These are phyloP conservation scores for Nicotiana tomentosiformis DNA, from an alignment of 257 asterid genomes.

Conservation along the genomic window DNA sequence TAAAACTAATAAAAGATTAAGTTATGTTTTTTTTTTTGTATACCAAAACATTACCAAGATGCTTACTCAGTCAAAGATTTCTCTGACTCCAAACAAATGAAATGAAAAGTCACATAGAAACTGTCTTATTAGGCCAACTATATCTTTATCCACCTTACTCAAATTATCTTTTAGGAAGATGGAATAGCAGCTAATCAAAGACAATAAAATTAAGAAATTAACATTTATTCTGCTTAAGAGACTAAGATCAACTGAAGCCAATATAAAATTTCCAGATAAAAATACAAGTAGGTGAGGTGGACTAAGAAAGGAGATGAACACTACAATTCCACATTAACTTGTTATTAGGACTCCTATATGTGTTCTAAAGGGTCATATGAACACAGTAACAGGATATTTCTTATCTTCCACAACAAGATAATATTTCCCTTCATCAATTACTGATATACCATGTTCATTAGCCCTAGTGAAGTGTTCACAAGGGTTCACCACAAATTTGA, in stretches of 20 bases:
- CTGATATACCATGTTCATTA: constrained; percentile 36
- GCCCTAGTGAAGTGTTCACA: constrained; percentile 51
- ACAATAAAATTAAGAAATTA: neutral
- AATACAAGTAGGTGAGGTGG: too few relatives aligned
- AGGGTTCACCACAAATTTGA: constrained; percentile 36
- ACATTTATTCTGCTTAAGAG: neutral
- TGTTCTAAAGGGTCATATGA: constrained; percentile 17
- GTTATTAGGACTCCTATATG: neutral
- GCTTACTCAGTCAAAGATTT: too few relatives aligned
- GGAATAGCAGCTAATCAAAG: neutral
- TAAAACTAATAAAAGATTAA: too few relatives aligned
- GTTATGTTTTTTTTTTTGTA: too few relatives aligned
- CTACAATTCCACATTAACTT: neutral
- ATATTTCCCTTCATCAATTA: constrained; percentile 44
- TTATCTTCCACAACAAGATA: constrained; percentile 38
- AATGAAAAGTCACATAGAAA: too few relatives aligned
- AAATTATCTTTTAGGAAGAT: neutral
- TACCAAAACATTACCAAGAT: too few relatives aligned
- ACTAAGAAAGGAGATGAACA: neutral
- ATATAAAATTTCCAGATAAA: too few relatives aligned
- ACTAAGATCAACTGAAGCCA: neutral
- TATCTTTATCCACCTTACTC: neutral
- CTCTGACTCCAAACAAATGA: too few relatives aligned
- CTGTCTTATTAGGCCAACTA: neutral
- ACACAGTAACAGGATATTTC: constrained; percentile 33